Evolutionary conservation across 331 rosid species (phyloP), one percentile per base, ranked within the genome.

Genomic region (Cydonia oblonga): DNA sequence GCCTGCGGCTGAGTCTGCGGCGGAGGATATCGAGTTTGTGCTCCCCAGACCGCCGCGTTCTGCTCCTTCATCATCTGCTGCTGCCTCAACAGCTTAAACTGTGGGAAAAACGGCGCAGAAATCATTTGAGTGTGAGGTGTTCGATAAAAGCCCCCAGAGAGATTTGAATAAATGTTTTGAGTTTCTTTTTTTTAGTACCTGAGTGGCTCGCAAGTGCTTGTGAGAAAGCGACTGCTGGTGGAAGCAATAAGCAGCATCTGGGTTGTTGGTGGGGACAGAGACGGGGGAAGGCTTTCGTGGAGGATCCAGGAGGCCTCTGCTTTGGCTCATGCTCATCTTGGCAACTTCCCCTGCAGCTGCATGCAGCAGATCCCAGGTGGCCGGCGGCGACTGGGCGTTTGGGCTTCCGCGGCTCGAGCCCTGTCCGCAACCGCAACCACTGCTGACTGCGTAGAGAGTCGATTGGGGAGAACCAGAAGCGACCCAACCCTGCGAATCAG

Each of bases 331-430:
- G 7, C 82, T 63, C 90, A 90, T 87, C 85, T 85, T 89, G n/a
- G 88, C 93, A 0, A 90, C 89, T 77, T 90, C 92, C 59, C 86
- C 98, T 10, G 95, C 97, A 13, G 98, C 95, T 4, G 97, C 96
- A 80, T 85, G 84, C 42, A 93, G 83, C 35, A 93, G 91, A 79
- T 91, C 92, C 91, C 88, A 83, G 0, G 97, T 89, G 3, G 85
- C 63, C 71, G 78, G 87, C n/a, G 86, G 72, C 3, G 86, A 84
- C 25, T 71, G 78, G 12, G 87, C 71, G 53, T 81, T 83, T 0
- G 97, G 90, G 49, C 96, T 90, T 0, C 91, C 96, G 0, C 81
- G 76, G 71, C 87, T 86, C 6, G 90, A 92, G 5, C 79, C 81
- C 9, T 80, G 85, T 13, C 81, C 66, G 57, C 87, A 86, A 1